phyloP scores from a whole-genome alignment of 2,329 filamentous ascomycete species.

The Fusarium pseudocircinatum region DNA sequence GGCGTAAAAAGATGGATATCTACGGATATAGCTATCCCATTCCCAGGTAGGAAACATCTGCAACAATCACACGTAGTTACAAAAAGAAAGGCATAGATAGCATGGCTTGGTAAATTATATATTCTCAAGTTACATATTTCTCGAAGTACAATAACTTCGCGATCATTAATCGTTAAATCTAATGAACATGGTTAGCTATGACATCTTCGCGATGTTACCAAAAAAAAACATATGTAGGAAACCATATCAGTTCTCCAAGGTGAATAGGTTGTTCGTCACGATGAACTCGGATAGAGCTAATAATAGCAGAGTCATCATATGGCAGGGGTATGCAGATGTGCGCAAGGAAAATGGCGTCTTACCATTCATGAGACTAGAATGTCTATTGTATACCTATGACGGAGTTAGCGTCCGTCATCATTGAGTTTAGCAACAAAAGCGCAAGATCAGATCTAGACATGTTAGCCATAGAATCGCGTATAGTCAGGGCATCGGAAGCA shows the following conservation, averaged over 20 bases:
- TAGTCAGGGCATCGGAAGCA: neutral
- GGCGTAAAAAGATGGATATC: neutral
- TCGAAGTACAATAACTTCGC: neutral
- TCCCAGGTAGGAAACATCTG: neutral
- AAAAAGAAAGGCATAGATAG: neutral
- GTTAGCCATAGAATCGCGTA: constrained; percentile 14
- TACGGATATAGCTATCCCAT: neutral
- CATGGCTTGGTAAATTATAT: neutral
- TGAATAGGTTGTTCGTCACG: constrained; percentile 65
- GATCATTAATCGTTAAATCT: neutral
- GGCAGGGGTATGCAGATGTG: constrained; percentile 42
- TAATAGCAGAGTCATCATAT: constrained; percentile 61
- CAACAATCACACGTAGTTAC: neutral
- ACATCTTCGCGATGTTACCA: neutral
- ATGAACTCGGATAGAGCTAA: constrained; percentile 61
- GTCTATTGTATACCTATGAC: constrained; percentile 8
- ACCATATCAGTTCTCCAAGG: constrained; percentile 69
- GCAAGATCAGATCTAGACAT: constrained; percentile 7
- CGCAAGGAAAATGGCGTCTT: constrained; percentile 5
- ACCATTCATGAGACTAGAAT: constrained; percentile 3
- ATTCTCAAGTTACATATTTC: neutral
- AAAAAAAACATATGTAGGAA: constrained; percentile 1
- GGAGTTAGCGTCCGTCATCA: constrained; percentile 26
- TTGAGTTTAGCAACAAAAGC: neutral
- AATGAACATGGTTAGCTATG: constrained; percentile 16